phyloP scores from a whole-genome alignment of 345 rosid genomes.

The Clausena lansium region DNA sequence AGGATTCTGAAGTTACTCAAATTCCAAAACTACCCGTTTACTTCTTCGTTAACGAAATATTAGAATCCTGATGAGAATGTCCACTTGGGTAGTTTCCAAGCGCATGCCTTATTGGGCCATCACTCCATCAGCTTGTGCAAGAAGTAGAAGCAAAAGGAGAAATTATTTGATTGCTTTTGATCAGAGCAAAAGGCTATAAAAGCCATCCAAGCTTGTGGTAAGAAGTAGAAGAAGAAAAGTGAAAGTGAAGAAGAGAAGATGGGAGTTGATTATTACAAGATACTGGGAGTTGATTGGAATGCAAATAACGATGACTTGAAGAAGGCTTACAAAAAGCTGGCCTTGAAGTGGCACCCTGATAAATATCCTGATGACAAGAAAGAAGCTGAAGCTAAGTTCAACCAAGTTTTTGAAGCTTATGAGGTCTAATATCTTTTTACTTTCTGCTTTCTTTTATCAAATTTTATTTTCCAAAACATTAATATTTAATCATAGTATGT shows the following conservation, averaged over 20 bases:
- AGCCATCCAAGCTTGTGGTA: neutral
- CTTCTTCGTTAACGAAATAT: too few species aligned
- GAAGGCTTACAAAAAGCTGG: conserved; percentile 55
- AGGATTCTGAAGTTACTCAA: too few species aligned
- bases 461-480: neutral
- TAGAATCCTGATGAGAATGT: too few species aligned
- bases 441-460: neutral
- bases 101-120: too few species aligned
- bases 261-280: conserved; percentile 64
- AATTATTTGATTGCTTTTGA: too few species aligned
- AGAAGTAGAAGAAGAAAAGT: neutral
- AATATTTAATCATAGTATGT: neutral
- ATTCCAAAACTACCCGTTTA: too few species aligned
- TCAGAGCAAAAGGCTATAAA: neutral
- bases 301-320: conserved; percentile 59
- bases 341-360: conserved; percentile 52
- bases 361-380: conserved; percentile 52
- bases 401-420: conserved; percentile 68
- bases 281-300: conserved; percentile 49
- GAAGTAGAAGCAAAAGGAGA: too few species aligned
- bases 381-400: conserved; percentile 69
- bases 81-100: too few species aligned
- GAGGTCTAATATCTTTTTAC: conserved; percentile 31
- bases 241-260: conserved; percentile 34
- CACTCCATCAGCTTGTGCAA: too few species aligned